Evolutionary conservation across 2,329 filamentous ascomycete species (phyloP), one percentile per base, ranked within the genome.

Genomic region (Xylaria sp.): DNA sequence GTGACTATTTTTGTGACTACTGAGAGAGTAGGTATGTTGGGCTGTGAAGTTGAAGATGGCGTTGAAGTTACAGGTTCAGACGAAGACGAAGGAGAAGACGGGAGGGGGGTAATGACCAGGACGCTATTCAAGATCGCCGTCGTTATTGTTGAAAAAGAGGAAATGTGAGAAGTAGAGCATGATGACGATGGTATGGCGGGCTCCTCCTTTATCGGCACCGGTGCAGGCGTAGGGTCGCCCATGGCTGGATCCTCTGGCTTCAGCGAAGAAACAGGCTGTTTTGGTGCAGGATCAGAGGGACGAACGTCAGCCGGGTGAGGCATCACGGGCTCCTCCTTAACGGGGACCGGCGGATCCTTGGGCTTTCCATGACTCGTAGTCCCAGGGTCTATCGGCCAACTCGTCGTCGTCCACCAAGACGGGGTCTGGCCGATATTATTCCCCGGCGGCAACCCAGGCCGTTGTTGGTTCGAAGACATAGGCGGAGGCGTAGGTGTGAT

Each of bases 401-500:
- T 23, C 2, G 29, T 54, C 10, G 55, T 64, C 60, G 55, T 64
- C 64, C 60, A 51, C 60, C 55, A 57, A 23, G 65, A 51, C 21
- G 55, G 40, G 3, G n/a, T 6, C 25, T 59, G 57, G 5, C 10
- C 65, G 16, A 21, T 59, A 12, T 48, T 47, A 2, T 9, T 16
- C 29, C 40, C n/a, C 4, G 23, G 16, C 16, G n/a, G 13, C 2
- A 40, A 40, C 35, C 35, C 16, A n/a, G 42, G 40, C 5, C 32
- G 44, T 27, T n/a, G 62, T 29, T 37, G 42, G 25, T 47, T 54
- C 18, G 6, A n/a, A 16, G 48, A 35, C 51, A 50, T 58, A 5
- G 18, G 5, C 2, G 42, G 48, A 55, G 21, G 13, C 51, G 74
- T 71, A 5, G 74, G 74, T n/a, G 74, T 75, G 60, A 77, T 73